Percentiles rank a stretch among this genome's conserved stretches.
phyloP scores from a whole-genome alignment of 257 asterid species.

The Ballota nigra region DNA sequence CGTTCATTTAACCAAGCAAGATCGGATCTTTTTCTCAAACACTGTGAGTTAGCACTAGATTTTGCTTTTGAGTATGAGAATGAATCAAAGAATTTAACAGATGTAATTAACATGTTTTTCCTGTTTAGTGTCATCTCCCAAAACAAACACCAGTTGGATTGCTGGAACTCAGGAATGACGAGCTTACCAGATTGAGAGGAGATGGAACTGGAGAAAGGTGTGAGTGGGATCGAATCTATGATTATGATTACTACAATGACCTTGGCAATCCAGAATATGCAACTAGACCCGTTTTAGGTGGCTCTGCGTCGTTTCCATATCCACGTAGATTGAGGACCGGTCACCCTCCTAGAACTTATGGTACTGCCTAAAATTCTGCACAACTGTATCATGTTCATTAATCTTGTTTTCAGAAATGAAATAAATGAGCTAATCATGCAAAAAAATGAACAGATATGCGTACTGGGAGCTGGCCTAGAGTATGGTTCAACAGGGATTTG shows the following conservation, averaged over 20 bases:
- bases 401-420: slow-evolving; percentile 6
- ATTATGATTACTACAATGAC: slow-evolving; percentile 44
- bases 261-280: slow-evolving; percentile 37
- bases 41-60: slow-evolving; percentile 30
- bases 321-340: slow-evolving; percentile 51
- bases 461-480: slow-evolving; percentile 28
- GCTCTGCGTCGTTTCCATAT: slow-evolving; percentile 41
- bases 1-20: slow-evolving; percentile 27
- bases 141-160: slow-evolving; percentile 40
- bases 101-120: background rate
- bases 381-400: background rate
- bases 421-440: background rate
- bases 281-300: slow-evolving; percentile 42
- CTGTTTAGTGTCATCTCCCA: slow-evolving; percentile 45
- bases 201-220: slow-evolving; percentile 38
- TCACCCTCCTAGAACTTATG: slow-evolving; percentile 31
- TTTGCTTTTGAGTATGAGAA: background rate
- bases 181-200: slow-evolving; percentile 40
- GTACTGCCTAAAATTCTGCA: slow-evolving; percentile 11
- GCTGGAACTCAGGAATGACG: slow-evolving; percentile 40
- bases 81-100: background rate
- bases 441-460: slow-evolving; percentile 22
- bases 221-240: slow-evolving; percentile 49
- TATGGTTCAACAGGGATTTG: slow-evolving; percentile 23
- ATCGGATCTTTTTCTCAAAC: slow-evolving; percentile 46